phyloP scores from a whole-genome alignment of 208 protist species.

The Acanthamoeba sp. region DNA sequence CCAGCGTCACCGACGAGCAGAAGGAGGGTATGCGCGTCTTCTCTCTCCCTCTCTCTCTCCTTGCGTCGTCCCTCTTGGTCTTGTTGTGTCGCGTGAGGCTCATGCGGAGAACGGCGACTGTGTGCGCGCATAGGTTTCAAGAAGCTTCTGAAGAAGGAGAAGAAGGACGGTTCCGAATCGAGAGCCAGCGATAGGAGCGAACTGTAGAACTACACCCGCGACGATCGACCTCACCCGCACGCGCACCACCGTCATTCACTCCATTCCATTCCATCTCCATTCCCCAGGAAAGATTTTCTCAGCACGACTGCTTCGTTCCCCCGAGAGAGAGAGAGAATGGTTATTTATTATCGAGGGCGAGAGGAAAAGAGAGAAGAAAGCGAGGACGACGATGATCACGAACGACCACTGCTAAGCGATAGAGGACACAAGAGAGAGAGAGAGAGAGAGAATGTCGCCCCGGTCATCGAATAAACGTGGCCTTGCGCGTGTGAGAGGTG shows the following conservation, averaged over 20 bases:
- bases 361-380: too few relatives aligned
- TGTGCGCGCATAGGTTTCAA: background rate
- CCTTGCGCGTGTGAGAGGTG: too few relatives aligned
- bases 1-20: conserved; percentile 74
- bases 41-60: too few relatives aligned
- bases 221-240: background rate
- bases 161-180: background rate
- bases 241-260: background rate
- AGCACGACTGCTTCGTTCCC: background rate
- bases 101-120: background rate
- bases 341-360: too few relatives aligned
- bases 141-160: conserved; percentile 34
- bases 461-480: too few relatives aligned
- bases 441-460: too few relatives aligned
- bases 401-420: too few relatives aligned
- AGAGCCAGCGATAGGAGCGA: background rate
- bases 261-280: background rate
- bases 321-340: too few relatives aligned
- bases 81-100: background rate
- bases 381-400: too few relatives aligned
- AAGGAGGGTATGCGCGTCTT: conserved; percentile 51
- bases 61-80: background rate
- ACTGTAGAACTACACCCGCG: background rate
- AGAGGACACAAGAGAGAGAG: too few relatives aligned
- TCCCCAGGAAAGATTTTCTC: background rate